Evolutionary conservation across 106 monocot species (phyloP), one percentile per base, ranked within the genome.

Genomic region (Agapanthus africanus): DNA sequence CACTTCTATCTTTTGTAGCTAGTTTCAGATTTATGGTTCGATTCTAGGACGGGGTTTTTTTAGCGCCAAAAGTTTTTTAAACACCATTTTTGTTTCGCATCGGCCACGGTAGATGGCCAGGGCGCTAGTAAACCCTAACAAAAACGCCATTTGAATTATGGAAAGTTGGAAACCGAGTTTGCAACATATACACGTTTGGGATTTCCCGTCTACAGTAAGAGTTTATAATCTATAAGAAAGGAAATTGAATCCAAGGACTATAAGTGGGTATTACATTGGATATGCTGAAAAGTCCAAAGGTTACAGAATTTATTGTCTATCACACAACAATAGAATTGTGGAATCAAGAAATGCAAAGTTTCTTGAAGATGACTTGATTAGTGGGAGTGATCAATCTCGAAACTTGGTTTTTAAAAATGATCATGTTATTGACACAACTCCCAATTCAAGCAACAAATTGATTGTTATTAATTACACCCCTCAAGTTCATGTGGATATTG

Each of bases 401-500:
- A 61, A 61, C 26, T 61, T 61, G 28, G 26, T 30, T 26, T 61
- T 61, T 26, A 1, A 61, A 11, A 26, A 61, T 8, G 10, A 8
- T 42, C 42, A n/a, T n/a, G n/a, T n/a, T n/a, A n/a, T n/a, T n/a
- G n/a, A n/a, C 14, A 7, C 7, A 42, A 7, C 33, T 60, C 54
- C 34, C 60, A 72, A 27, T 14, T 72, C 42, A 46, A 32, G 31
- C 42, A 41, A 62, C 42, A 72, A n/a, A 44, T 15, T 61, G 27
- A 10, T 72, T 62, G 42, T 72, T 10, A 25, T 42, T 72, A 40
- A 62, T 11, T 60, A 33, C 40, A 61, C 41, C 42, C 61, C 44
- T 60, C 71, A 72, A 61, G 41, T 61, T 11, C 22, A 70, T 54
- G 54, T 39, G 38, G 71, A 38, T 19, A 28, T 32, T 60, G 71